Evolutionary conservation across 306 rosid species (phyloP), one percentile per base, ranked within the genome.

Genomic region (Notholithocarpus densiflorus): DNA sequence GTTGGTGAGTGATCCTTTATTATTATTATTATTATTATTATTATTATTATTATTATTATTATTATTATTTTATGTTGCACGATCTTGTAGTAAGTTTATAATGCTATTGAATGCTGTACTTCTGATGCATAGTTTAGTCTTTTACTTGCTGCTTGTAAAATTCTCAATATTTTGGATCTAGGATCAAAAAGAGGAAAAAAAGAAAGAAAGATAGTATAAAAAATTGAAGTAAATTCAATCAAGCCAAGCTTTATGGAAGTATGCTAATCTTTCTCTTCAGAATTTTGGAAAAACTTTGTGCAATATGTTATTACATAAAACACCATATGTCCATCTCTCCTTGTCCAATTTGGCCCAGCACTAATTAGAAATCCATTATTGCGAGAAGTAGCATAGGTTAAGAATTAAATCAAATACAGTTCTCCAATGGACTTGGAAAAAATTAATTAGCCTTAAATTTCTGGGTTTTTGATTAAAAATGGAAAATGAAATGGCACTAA

Each of bases 1-100:
- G 9, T 89, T 80, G 98, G 98, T 94, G 79, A 94, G 98, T 56
- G 51, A 71, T 51, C 72, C 60, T 5, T 48, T 72, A 65, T 69
- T 26, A 66, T 66, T 83, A 29, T 62, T 81, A n/a, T 48, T 72
- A 65, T 69, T 26, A 66, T 48, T 72, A 65, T 69, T 26, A 66
- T 48, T 72, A 65, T 69, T 26, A 66, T 48, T 72, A 65, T 69
- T 26, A 66, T n/a, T n/a, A n/a, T 48, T 75, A 65, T 69, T 26
- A 66, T 76, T 72, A 3, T 66, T 83, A 29, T 62, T 81, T 83
- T 37, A 23, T 29, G 27, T 51, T 1, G 14, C 15, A 26, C 21
- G 23, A 37, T 72, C 19, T 59, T 68, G 23, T 48, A 29, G 20
- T 53, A 52, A 65, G 51, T 66, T 34, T 34, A n/a, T 66, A 34